Evolutionary conservation across 2,329 filamentous ascomycete genomes (phyloP), one percentile per base, ranked within the genome.

Genomic region (Nothophaeocryptopus gaeumannii): DNA sequence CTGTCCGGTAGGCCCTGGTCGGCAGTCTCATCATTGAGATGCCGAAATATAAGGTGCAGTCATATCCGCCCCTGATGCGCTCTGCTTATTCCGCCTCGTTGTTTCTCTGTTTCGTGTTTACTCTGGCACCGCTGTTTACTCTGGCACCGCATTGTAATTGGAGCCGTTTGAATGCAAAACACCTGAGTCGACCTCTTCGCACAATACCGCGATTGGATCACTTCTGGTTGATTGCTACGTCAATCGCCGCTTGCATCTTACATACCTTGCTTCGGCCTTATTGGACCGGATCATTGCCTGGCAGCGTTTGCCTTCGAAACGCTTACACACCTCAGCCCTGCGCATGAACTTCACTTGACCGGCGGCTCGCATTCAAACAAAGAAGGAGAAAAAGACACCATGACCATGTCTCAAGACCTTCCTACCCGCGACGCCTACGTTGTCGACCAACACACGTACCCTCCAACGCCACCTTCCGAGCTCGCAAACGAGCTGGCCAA

Each of bases 391-490:
- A 7, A 26, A 26, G 20, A 26, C 20, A 26, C 7, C 12, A 40
- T 34, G 37, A 45, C 42, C 14, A 45, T 45, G 42, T 45, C 42
- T 33, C 32, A 45, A 34, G 40, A 43, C 10, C 7, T 7, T 26
- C 20, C 7, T 26, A 3, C 3, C 3, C 3, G 7, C 30, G 36
- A 13, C 33, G 16, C 8, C 39, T 14, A 4, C 15, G 13, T 33
- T 39, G 20, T 26, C 20, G 20, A 42, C 20, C 41, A 47, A 45
- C 54, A 54, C 43, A 37, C 51, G 34, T 42, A 55, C 5, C 57
- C 55, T 30, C 57, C 53, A 10, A 59, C 57, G 14, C 57, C 57
- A 14, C 57, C 57, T 9, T 58, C 57, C n/a, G 57, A 59, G 44
- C 46, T 50, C 15, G 31, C 54, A 5, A 45, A 49, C 37, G 52